A percentile compares a stretch with the other conserved stretches of the same genome.
Conservation (phyloP, 441 rosid genomes). For the Erodium texanum region DNA sequence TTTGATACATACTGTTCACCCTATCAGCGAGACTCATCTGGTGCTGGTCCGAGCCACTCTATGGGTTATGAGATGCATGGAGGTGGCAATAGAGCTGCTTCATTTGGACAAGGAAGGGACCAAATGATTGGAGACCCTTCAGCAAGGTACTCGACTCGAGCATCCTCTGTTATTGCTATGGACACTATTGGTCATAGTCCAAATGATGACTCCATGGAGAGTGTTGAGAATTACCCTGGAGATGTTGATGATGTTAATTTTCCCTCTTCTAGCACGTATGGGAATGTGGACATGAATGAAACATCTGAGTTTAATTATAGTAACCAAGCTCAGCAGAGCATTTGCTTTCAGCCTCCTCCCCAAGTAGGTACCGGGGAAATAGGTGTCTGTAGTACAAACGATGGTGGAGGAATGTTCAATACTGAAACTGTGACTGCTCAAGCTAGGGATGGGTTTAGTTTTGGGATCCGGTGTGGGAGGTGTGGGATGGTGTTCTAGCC, state of each 20-base stretch:
- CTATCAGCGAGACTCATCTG: constrained; percentile 64
- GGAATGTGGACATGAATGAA: constrained; percentile 77
- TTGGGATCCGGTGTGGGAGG: constrained; percentile 98
- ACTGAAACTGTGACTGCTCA: constrained; percentile 80
- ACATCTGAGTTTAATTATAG: constrained; percentile 85
- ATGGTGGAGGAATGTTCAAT: constrained; percentile 85
- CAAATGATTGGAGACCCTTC: constrained; percentile 44
- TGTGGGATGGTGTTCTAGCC: constrained; percentile 99
- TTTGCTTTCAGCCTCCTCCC: constrained; percentile 66
- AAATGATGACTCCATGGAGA: constrained; percentile 89
- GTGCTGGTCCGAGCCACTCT: constrained; percentile 89
- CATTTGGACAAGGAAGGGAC: constrained; percentile 62
- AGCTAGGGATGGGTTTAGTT: constrained; percentile 82
- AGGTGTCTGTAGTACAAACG: constrained; percentile 91
- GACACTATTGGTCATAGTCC: constrained; percentile 72
- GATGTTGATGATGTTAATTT: constrained; percentile 75
- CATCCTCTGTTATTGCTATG: constrained; percentile 99
- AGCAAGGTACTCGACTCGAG: constrained; percentile 77
- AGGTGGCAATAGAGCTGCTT: constrained; percentile 53
- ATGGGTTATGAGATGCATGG: constrained; percentile 53
- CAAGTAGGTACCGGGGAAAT: constrained; percentile 64
- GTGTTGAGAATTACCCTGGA: constrained; percentile 90
- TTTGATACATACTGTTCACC: constrained; percentile 56
- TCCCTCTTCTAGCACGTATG: constrained; percentile 67
- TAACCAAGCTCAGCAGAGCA: constrained; percentile 97